Evolutionary conservation across 345 rosid species (phyloP), one percentile per base, ranked within the genome.

Genomic region (Corchorus olitorius): DNA sequence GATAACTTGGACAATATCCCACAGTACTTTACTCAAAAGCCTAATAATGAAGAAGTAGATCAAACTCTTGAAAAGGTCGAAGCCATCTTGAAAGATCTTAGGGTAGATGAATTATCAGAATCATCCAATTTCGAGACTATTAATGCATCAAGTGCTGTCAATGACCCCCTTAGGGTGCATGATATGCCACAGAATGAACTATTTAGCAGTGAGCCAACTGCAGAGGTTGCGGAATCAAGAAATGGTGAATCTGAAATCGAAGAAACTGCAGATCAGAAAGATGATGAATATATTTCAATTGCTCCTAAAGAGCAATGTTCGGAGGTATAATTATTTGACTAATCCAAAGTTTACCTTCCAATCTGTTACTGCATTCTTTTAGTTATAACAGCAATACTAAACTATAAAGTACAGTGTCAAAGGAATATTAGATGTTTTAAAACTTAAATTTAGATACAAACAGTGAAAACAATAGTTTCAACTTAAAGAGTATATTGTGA

Each of bases 81-180:
- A 66, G 81, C 84, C 66, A 85, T 80, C 19, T 17, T 87, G 6
- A 75, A 88, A 75, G 85, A 84, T 82, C 89, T 85, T 56, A 83
- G 78, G 65, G 70, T 82, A 84, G 79, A 79, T 62, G 83, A 81
- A 65, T 75, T 56, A 41, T 78, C 81, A 39, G 85, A 61, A 71
- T 79, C 78, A 39, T 77, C 78, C 52, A 66, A 72, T 41, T 58
- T 81, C 41, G 41, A 19, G 55, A 65, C 75, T 6, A 78, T 71
- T n/a, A 79, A 66, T 60, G 74, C 55, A 34, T 48, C 80, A 27
- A 12, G 76, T 15, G 52, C 39, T 56, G 1, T 35, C 45, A 37
- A 4, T 69, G 72, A 49, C 27, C 78, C 85, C 68, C 9, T 53
- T 69, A 46, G 12, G 53, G 72, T 7, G 76, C 75, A 72, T 20